Percentiles rank a stretch among this genome's conserved stretches.
Evolutionary conservation across 2,329 filamentous ascomycete genomes (phyloP).

Genomic region (Clonostachys sp.): DNA sequence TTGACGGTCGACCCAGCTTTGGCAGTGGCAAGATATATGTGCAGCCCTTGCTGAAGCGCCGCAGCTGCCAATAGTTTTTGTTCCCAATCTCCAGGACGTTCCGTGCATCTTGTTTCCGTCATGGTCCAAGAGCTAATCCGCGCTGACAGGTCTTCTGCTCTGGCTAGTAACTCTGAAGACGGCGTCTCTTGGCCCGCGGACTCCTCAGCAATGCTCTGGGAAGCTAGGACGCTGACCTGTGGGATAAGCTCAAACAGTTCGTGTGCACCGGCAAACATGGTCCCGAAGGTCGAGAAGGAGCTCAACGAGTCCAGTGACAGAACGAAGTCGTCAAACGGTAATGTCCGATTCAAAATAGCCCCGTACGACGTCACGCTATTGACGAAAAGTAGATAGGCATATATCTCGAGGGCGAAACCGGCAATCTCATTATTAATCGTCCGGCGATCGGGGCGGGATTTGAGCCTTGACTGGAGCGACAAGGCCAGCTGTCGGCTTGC

Average conservation of each 20-base stretch:
- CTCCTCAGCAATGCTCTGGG: constrained; percentile 1
- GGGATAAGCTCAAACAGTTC: constrained; percentile 1
- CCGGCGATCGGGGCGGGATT: too few relatives aligned
- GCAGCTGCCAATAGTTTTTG: neutral
- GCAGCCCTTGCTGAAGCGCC: constrained; percentile 1
- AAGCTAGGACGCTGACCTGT: constrained; percentile 1
- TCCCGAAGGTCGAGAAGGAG: neutral
- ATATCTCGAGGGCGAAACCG: constrained; percentile 4
- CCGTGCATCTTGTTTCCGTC: neutral
- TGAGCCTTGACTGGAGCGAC: neutral
- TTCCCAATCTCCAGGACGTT: neutral
- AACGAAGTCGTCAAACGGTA: neutral
- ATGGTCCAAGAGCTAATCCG: constrained; percentile 1
- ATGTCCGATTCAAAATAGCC: neutral
- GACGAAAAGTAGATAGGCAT: constrained; percentile 1
- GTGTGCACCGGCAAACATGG: constrained; percentile 1
- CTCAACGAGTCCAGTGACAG: neutral
- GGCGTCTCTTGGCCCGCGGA: neutral
- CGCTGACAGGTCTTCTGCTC: neutral
- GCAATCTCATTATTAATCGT: neutral
- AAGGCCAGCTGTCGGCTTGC: constrained; percentile 2
- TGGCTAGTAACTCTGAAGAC: neutral
- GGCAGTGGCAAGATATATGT: constrained; percentile 3
- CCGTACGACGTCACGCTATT: neutral
- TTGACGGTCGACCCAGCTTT: constrained; percentile 1